Conservation (phyloP, 148 eudicot species). For the Rhododendron molle region DNA sequence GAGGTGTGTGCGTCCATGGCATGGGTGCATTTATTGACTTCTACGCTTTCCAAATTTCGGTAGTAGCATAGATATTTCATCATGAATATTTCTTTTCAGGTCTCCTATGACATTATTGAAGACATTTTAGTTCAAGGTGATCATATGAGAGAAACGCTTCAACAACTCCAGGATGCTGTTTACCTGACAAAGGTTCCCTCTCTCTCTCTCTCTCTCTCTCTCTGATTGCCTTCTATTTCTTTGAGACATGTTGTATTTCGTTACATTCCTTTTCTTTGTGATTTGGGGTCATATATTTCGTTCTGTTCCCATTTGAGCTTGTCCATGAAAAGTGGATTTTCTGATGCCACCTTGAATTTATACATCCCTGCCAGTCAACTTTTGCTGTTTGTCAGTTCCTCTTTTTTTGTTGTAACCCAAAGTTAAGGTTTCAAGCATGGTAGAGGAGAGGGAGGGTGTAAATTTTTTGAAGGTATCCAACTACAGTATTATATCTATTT, state of each 20-base stretch:
- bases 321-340: neutral
- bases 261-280: neutral
- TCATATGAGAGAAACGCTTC: constrained; percentile 68
- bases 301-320: neutral
- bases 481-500: neutral
- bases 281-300: neutral
- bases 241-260: neutral
- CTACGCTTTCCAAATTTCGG: neutral
- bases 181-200: constrained; percentile 69
- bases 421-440: neutral
- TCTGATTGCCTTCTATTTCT: neutral
- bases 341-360: neutral
- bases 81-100: constrained; percentile 35
- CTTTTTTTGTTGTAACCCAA: neutral
- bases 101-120: constrained; percentile 78
- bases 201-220: constrained; percentile 6
- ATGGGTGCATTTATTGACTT: constrained; percentile 9
- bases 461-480: neutral
- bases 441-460: neutral
- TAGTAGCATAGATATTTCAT: neutral
- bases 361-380: neutral
- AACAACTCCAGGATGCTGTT: constrained; percentile 94
- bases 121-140: constrained; percentile 86
- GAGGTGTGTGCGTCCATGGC: constrained; percentile 51
- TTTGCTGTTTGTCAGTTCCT: neutral